Percentiles rank a stretch among this genome's conserved stretches.
phyloP scores from a whole-genome alignment of 2,329 filamentous ascomycete species.

The Pestalotiopsis sp. region DNA sequence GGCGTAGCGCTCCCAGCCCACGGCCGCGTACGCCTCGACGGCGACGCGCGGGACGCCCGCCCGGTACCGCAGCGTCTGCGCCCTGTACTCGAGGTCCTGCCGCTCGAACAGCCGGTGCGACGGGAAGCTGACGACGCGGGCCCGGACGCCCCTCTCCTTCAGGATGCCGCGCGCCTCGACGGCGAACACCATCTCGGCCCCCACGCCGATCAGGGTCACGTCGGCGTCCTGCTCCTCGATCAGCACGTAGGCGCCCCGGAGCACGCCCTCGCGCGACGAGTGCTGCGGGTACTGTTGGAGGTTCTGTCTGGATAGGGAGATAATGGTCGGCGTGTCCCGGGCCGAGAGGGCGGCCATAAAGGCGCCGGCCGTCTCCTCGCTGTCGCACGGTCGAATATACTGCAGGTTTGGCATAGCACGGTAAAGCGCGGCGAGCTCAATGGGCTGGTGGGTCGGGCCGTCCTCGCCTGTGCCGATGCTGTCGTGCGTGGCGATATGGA shows the following conservation, averaged over 20 bases:
- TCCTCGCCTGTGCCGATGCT: conserved; percentile 57
- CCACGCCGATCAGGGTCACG: conserved; percentile 40
- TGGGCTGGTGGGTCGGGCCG: conserved; percentile 58
- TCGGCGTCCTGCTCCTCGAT: conserved; percentile 32
- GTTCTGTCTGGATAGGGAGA: conserved; percentile 45
- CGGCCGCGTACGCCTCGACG: conserved; percentile 61
- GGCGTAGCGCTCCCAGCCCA: conserved; percentile 64
- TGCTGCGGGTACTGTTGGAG: conserved; percentile 34
- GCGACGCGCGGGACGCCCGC: conserved; percentile 58
- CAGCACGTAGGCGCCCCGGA: conserved; percentile 43
- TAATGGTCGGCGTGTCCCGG: conserved; percentile 39
- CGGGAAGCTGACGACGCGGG: conserved; percentile 46
- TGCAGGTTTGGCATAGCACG: conserved; percentile 58
- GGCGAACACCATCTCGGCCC: conserved; percentile 42
- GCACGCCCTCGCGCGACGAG: conserved; percentile 37
- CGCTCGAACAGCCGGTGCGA: conserved; percentile 45
- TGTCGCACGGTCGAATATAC: conserved; percentile 56
- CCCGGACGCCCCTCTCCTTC: conserved; percentile 34
- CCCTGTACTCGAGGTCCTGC: conserved; percentile 46
- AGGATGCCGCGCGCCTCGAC: conserved; percentile 43
- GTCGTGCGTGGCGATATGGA: conserved; percentile 58
- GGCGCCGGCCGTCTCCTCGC: conserved; percentile 52
- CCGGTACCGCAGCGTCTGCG: conserved; percentile 44
- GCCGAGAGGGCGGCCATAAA: conserved; percentile 39
- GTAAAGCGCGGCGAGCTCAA: conserved; percentile 52